Percentiles rank a stretch among this genome's conserved stretches.
Evolutionary conservation across 1,139 yeast genomes (phyloP).

Genomic region (Nakaseomyces sp.): DNA sequence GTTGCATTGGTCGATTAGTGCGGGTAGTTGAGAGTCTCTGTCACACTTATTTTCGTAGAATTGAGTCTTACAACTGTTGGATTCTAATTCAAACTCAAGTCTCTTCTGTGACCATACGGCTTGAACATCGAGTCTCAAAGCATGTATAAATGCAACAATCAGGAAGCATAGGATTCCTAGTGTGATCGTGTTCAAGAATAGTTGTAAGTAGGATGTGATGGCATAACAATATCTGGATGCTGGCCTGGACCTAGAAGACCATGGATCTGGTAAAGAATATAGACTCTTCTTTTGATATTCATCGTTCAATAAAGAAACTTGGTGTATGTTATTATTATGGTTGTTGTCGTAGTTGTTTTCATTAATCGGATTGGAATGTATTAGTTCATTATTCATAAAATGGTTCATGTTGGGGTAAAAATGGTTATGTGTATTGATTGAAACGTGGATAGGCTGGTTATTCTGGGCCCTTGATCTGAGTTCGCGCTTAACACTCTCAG

Average conservation of each 20-base stretch:
- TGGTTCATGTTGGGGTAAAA: slow-evolving; percentile 9
- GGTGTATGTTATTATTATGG: too few relatives aligned
- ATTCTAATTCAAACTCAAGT: slow-evolving; percentile 58
- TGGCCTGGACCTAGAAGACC: slow-evolving; percentile 28
- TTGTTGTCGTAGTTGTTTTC: background rate
- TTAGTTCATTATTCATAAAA: slow-evolving; percentile 3
- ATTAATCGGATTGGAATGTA: background rate
- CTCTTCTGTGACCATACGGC: slow-evolving; percentile 56
- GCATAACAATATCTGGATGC: slow-evolving; percentile 53
- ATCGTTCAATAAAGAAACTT: background rate
- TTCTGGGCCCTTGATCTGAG: slow-evolving; percentile 9
- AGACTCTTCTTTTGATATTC: slow-evolving; percentile 5
- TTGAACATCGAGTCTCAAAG: slow-evolving; percentile 66
- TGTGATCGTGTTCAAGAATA: slow-evolving; percentile 54
- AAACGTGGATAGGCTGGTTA: slow-evolving; percentile 12
- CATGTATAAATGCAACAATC: slow-evolving; percentile 45
- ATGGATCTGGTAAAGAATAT: slow-evolving; percentile 25
- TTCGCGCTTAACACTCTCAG: slow-evolving; percentile 4
- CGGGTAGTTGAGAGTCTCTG: slow-evolving; percentile 53
- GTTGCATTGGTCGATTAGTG: slow-evolving; percentile 61
- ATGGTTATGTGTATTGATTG: slow-evolving; percentile 17
- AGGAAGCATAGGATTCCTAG: slow-evolving; percentile 48
- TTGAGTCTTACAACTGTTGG: slow-evolving; percentile 55
- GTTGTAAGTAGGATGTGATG: slow-evolving; percentile 62
- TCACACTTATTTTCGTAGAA: slow-evolving; percentile 67